These are phyloP conservation scores for Carex sylvatica DNA, from an alignment of 202 grass and related monocot species.

Conservation along the genomic window DNA sequence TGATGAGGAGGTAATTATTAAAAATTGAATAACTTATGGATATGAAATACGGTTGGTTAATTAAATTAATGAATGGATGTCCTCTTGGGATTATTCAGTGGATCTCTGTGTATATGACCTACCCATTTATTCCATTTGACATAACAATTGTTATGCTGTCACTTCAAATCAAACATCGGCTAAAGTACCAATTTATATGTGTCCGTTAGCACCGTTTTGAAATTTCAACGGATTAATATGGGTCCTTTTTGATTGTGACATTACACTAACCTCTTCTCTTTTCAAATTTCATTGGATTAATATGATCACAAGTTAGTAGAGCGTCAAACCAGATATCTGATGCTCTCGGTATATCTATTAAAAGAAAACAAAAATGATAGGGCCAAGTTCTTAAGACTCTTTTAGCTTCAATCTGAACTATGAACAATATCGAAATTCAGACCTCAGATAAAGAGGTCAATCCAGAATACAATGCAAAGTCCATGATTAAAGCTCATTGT, in stretches of 20 bases:
- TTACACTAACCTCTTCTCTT: background rate
- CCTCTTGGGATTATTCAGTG: background rate
- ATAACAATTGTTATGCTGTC: constrained; percentile 12
- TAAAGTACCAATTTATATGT: background rate
- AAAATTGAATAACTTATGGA: background rate
- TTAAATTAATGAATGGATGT: background rate
- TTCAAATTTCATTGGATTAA: too few species aligned
- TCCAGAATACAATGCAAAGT: too few species aligned
- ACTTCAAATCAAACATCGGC: constrained; percentile 24
- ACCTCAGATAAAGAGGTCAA: too few species aligned
- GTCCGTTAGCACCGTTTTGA: constrained; percentile 1
- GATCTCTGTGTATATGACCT: background rate
- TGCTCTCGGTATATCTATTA: too few species aligned
- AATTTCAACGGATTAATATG: background rate
- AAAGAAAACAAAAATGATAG: too few species aligned
- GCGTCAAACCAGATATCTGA: too few species aligned
- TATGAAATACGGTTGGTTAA: background rate
- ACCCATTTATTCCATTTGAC: constrained; percentile 11
- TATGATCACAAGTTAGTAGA: too few species aligned
- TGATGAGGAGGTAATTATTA: background rate
- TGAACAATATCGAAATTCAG: too few species aligned
- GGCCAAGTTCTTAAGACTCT: too few species aligned
- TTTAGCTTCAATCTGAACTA: too few species aligned
- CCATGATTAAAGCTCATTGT: too few species aligned
- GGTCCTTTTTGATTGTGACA: constrained; percentile 12